A percentile compares a stretch with the other conserved stretches of the same genome.
These are phyloP conservation scores for Syzygium malaccense DNA, from an alignment of 441 rosid species.

Conservation along the genomic window DNA sequence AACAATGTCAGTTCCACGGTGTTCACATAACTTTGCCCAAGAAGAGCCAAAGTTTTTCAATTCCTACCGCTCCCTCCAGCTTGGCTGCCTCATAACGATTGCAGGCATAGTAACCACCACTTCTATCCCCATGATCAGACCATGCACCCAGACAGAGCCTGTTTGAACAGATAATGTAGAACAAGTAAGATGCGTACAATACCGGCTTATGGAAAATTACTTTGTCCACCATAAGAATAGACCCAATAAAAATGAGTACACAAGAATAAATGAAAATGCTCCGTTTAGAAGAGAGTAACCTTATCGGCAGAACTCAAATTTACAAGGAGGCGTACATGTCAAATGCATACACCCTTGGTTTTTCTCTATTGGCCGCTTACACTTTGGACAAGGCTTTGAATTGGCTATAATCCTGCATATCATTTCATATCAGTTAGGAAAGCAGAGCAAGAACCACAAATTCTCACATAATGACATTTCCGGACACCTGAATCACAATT, in stretches of 20 bases:
- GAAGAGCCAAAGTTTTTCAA: slow-evolving; percentile 1
- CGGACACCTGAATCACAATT: background rate
- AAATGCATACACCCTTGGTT: slow-evolving; percentile 99
- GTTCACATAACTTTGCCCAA: background rate
- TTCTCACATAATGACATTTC: background rate
- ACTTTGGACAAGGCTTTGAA: slow-evolving; percentile 98
- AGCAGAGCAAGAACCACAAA: background rate
- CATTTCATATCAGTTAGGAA: background rate
- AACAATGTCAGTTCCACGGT: background rate
- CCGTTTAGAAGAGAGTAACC: background rate
- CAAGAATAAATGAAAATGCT: background rate
- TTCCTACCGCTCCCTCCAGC: slow-evolving; percentile 77
- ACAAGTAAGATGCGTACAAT: background rate
- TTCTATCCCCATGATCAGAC: slow-evolving; percentile 90
- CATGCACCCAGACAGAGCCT: slow-evolving; percentile 94
- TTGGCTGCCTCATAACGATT: slow-evolving; percentile 88
- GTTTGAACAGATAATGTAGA: slow-evolving; percentile 7
- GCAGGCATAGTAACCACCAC: slow-evolving; percentile 95
- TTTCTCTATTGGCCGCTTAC: slow-evolving; percentile 98
- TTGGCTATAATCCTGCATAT: slow-evolving; percentile 83
- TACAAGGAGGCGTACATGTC: slow-evolving; percentile 97
- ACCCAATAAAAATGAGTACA: background rate
- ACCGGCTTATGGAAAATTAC: background rate
- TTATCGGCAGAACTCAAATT: slow-evolving; percentile 97
- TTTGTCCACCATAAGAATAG: background rate